A percentile compares a stretch with the other conserved stretches of the same genome.
Evolutionary conservation across 2,329 filamentous ascomycete genomes (phyloP).

Genomic region (Arachnopeziza araneosa): DNA sequence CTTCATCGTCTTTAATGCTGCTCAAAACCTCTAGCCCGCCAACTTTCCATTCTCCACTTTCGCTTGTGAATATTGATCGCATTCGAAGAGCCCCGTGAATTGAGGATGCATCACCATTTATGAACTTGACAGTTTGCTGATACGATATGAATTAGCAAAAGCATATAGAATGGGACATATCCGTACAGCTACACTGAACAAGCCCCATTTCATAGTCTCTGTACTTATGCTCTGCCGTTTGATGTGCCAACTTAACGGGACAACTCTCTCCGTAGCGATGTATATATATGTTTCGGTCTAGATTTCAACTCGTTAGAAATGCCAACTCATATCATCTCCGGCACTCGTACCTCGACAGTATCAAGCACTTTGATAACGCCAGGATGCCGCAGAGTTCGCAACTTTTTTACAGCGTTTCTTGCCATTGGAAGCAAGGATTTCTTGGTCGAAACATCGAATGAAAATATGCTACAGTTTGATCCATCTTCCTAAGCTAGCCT

Average conservation of each 20-base stretch:
- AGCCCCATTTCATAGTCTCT: slow-evolving; percentile 95
- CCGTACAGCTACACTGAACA: slow-evolving; percentile 75
- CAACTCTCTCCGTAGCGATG: slow-evolving; percentile 87
- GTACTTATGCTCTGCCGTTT: slow-evolving; percentile 80
- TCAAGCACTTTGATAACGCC: slow-evolving; percentile 93
- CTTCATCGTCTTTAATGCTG: slow-evolving; percentile 93
- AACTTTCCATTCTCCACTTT: slow-evolving; percentile 97
- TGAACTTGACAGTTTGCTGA: slow-evolving; percentile 87
- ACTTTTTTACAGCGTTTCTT: slow-evolving; percentile 88
- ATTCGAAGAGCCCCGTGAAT: slow-evolving; percentile 84
- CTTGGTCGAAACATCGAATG: slow-evolving; percentile 82
- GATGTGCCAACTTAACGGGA: slow-evolving; percentile 83
- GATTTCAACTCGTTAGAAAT: background rate
- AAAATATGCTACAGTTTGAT: slow-evolving; percentile 92
- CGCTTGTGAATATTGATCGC: slow-evolving; percentile 84
- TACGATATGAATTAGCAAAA: background rate
- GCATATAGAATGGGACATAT: background rate
- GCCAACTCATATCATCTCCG: background rate
- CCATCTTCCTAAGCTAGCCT: slow-evolving; percentile 68
- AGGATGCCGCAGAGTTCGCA: slow-evolving; percentile 87
- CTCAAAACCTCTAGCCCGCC: slow-evolving; percentile 91
- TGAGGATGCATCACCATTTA: slow-evolving; percentile 88
- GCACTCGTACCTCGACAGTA: slow-evolving; percentile 70
- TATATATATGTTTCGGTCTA: slow-evolving; percentile 94
- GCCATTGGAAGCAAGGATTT: slow-evolving; percentile 78